Evolutionary conservation across 306 rosid genomes (phyloP), one percentile per base, ranked within the genome.

Genomic region (Biancaea sappan): DNA sequence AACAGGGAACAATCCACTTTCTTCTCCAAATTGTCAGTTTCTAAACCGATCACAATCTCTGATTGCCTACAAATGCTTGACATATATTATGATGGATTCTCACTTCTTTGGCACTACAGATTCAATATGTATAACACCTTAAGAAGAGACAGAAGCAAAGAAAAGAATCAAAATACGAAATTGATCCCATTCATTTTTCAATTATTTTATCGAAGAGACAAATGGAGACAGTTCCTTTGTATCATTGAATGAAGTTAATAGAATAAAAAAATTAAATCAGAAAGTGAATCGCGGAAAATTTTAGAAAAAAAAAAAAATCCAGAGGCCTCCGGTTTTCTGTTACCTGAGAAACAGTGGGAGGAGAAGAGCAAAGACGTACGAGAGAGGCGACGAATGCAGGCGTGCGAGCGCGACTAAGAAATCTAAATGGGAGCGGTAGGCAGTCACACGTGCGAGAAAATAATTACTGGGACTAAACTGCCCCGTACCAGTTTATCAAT

Each of bases 391-490:
- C 41, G 60, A 71, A 51, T 7, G 69, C 68, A 86, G 60, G 75
- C 86, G 82, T 76, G 89, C 54, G 78, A 69, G 67, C 51, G 12
- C 41, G 74, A 28, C 64, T 48, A 70, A 82, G 72, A 67, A 70
- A 65, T 26, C 26, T 14, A 8, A 61, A 61, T 63, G 40, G 47
- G 11, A 38, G 28, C 58, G 40, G 47, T 12, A 38, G 28, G 22
- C 43, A 4, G 62, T 18, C 78, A 41, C 92, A 77, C 88, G 96
- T 85, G 90, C 52, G 35, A 54, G 10, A 35, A 34, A 12, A 24
- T 28, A 34, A 8, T 0, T 16, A 18, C 25, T 14, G 18, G 19
- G 21, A 14, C 19, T 19, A 28, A 60, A 38, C 43, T 54, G 53
- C 51, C 81, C 80, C 77, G 14, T 0, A 0, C 0, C n/a, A 4